A percentile compares a stretch with the other conserved stretches of the same genome.
phyloP scores from a whole-genome alignment of 2,329 filamentous ascomycete species.

The Tolypocladium tropicale region DNA sequence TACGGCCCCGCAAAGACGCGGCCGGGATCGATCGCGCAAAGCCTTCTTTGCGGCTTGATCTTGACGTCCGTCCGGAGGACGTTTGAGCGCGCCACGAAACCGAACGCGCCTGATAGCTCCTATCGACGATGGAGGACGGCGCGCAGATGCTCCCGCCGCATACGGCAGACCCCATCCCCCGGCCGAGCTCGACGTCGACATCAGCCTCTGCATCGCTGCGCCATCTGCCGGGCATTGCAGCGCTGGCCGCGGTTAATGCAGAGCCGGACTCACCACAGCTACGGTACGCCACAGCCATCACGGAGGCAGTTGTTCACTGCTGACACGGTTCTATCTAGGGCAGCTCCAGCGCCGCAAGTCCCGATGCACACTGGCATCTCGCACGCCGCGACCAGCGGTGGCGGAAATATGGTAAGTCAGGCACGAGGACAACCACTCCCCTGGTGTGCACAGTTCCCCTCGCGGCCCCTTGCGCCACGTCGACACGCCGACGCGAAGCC shows the following conservation, averaged over 20 bases:
- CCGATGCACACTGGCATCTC: conserved; percentile 20
- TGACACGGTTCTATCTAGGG: conserved; percentile 5
- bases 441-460: not conserved
- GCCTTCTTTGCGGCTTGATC: not conserved
- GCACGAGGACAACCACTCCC: not conserved
- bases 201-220: conserved; percentile 28
- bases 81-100: not conserved
- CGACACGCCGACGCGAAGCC: not conserved
- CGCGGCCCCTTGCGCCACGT: not conserved
- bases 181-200: conserved; percentile 38
- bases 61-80: not conserved
- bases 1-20: not conserved
- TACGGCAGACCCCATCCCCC: conserved; percentile 36
- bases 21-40: not conserved
- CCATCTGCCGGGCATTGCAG: conserved; percentile 36
- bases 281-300: conserved; percentile 26
- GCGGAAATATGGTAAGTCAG: conserved; percentile 29
- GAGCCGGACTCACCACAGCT: conserved; percentile 31
- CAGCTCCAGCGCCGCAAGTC: conserved; percentile 8
- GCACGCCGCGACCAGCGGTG: conserved; percentile 29
- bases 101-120: not conserved
- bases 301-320: not conserved
- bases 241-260: conserved; percentile 30
- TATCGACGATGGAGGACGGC: conserved; percentile 33
- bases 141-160: conserved; percentile 26